phyloP scores from a whole-genome alignment of 2,329 filamentous ascomycete species.

The Botrytis sinoallii region DNA sequence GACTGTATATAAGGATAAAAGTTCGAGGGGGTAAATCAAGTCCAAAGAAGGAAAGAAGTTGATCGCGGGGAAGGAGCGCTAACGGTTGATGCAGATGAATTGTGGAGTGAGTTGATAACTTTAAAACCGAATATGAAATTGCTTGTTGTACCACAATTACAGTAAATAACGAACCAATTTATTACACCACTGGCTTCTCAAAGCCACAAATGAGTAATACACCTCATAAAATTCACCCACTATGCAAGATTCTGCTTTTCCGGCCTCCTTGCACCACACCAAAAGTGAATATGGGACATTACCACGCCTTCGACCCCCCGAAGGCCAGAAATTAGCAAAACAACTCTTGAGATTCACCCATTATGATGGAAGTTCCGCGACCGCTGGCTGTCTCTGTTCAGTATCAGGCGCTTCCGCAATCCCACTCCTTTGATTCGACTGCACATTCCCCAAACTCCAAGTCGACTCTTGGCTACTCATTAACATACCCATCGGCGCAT shows the following conservation, averaged over 20 bases:
- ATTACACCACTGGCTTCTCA: neutral
- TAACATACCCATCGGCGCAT: neutral
- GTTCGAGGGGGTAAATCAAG: neutral
- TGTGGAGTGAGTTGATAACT: neutral
- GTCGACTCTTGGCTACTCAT: neutral
- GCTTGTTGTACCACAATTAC: neutral
- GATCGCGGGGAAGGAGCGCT: neutral
- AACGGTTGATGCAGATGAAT: neutral
- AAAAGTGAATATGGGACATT: neutral
- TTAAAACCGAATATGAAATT: neutral
- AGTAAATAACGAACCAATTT: neutral
- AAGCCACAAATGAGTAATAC: neutral
- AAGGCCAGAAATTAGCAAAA: neutral
- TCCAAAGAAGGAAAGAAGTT: neutral
- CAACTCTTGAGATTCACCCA: neutral
- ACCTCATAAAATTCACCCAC: neutral
- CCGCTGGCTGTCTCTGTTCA: neutral
- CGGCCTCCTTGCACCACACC: neutral
- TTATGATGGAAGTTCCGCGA: neutral
- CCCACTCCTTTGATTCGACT: neutral
- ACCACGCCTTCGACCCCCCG: neutral
- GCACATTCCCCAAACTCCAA: neutral
- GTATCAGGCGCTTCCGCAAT: conserved; percentile 6
- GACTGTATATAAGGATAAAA: neutral
- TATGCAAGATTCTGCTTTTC: neutral